Base-by-base conservation (phyloP, 2,329 filamentous ascomycete species). In the Neofusicoccum parvum region DNA sequence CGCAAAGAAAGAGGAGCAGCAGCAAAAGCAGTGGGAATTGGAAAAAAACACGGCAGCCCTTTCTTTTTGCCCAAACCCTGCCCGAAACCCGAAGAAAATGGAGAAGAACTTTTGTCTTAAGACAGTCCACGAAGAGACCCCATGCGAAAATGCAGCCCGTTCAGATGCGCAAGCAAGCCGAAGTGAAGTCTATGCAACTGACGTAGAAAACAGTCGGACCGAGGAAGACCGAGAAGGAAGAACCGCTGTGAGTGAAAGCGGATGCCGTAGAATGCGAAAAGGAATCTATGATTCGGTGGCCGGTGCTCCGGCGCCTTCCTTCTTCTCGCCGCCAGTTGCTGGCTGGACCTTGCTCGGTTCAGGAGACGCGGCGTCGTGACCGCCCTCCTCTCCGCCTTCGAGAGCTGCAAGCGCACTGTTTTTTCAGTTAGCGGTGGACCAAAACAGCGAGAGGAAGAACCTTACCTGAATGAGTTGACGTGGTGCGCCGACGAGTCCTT, bases 401-500 rank as follows among this genome's bases (percentile, higher is more conserved):
- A 86, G 81, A 72, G 76, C 78, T 75, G 82, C 83, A 69, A 86
- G 81, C 68, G 84, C 83, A 80, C 84, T 86, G 53, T 10, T 66
- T 6, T 66, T 39, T 20, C 46, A 64, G 68, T 75, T 69, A 75
- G 69, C 66, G 51, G 32, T 9, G n/a, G 12, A 46, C 15, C 17
- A 32, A 65, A 15, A 15, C 7, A 51, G 23, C 17, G 5, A 53
- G 4, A 17, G 41, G 5, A 32, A 36, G 9, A 56, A 45, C 71
- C 90, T 85, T 88, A 97, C 94, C 92, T 94, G 83, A 97, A 99
- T 72, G 94, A 90, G 83, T 99, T 99, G 71, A 89, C 88, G 74
- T 79, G 76, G 37, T 91, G 91, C 67, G 87, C 90, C 70, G 87
- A 83, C 5, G 49, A n/a, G 27, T 89, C 87, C 73, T 85, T 84